A percentile compares a stretch with the other conserved stretches of the same genome.
phyloP scores from a whole-genome alignment of 2,329 filamentous ascomycete species.

The Pleoardoris graminearum region DNA sequence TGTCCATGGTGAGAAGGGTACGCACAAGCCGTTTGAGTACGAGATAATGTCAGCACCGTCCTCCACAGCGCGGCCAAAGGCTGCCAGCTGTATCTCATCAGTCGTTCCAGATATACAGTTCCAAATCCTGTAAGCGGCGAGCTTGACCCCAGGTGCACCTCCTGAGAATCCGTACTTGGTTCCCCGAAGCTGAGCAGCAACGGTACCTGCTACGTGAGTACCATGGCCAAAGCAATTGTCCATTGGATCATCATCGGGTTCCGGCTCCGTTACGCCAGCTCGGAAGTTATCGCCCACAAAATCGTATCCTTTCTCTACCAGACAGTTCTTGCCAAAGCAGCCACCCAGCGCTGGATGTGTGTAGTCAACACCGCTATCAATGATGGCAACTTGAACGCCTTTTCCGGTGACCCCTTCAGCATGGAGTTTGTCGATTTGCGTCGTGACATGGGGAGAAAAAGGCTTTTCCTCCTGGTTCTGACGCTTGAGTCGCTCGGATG shows the following conservation, averaged over 20 bases:
- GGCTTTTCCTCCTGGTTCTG: slow-evolving; percentile 6
- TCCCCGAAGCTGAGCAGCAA: slow-evolving; percentile 60
- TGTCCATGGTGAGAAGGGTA: too few relatives aligned
- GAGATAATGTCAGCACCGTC: slow-evolving; percentile 48
- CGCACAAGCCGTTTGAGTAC: slow-evolving; percentile 20
- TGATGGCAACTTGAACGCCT: slow-evolving; percentile 51
- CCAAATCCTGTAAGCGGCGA: slow-evolving; percentile 54
- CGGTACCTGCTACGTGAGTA: slow-evolving; percentile 59
- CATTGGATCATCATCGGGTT: slow-evolving; percentile 55
- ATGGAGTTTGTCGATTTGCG: slow-evolving; percentile 44
- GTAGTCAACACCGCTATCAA: slow-evolving; percentile 58
- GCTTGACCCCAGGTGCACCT: slow-evolving; percentile 47
- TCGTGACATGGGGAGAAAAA: slow-evolving; percentile 40
- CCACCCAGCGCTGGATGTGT: slow-evolving; percentile 65
- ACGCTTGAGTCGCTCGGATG: slow-evolving; percentile 11
- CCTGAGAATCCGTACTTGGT: slow-evolving; percentile 9
- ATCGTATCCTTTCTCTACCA: slow-evolving; percentile 62
- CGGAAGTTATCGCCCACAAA: slow-evolving; percentile 58
- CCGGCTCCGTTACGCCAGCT: slow-evolving; percentile 41
- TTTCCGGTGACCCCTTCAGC: slow-evolving; percentile 52
- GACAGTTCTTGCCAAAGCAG: slow-evolving; percentile 63
- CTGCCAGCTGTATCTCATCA: slow-evolving; percentile 17
- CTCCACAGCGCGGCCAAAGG: slow-evolving; percentile 56
- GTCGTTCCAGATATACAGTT: slow-evolving; percentile 13
- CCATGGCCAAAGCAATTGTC: slow-evolving; percentile 62